Conservation (phyloP, 768 basidiomycete species). For the Tulasnella sp. region DNA sequence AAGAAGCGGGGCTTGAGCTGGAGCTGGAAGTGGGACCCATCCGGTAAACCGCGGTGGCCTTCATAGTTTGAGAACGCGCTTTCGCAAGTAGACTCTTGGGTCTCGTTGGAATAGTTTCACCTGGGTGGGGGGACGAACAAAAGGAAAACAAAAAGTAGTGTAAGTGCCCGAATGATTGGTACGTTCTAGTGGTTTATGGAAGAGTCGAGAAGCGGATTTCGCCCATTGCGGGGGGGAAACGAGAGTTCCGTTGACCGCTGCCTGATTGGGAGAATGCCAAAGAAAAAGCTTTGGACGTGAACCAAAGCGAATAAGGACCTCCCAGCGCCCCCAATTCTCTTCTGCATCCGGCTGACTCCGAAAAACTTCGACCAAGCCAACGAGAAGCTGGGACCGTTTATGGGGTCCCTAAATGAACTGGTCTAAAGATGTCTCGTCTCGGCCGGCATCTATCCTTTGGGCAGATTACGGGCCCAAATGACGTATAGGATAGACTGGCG, state of each 20-base stretch:
- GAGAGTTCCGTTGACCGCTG: not conserved
- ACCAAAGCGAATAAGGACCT: not conserved
- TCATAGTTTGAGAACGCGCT: slow-evolving; percentile 61
- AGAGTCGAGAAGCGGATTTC: not conserved
- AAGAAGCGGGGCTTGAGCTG: slow-evolving; percentile 38
- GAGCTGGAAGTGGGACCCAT: not conserved
- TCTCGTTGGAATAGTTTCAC: slow-evolving; percentile 23
- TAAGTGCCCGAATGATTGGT: not conserved
- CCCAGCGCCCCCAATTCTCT: not conserved
- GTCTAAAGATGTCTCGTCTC: not conserved
- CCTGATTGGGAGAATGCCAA: not conserved
- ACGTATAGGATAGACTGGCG: not conserved
- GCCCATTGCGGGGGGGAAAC: not conserved
- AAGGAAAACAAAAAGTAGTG: not conserved
- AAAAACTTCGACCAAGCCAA: not conserved
- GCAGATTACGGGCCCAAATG: not conserved
- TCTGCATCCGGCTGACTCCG: not conserved
- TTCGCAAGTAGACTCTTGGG: slow-evolving; percentile 74
- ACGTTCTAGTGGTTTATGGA: not conserved
- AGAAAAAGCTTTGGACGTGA: not conserved
- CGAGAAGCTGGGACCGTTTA: not conserved
- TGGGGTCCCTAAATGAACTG: not conserved
- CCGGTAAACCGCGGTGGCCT: slow-evolving; percentile 24
- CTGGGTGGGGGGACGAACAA: not conserved
- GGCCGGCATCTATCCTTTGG: not conserved